These are phyloP conservation scores for Pseudevernia furfuracea DNA, from an alignment of 495 filamentous ascomycete species.

Conservation along the genomic window DNA sequence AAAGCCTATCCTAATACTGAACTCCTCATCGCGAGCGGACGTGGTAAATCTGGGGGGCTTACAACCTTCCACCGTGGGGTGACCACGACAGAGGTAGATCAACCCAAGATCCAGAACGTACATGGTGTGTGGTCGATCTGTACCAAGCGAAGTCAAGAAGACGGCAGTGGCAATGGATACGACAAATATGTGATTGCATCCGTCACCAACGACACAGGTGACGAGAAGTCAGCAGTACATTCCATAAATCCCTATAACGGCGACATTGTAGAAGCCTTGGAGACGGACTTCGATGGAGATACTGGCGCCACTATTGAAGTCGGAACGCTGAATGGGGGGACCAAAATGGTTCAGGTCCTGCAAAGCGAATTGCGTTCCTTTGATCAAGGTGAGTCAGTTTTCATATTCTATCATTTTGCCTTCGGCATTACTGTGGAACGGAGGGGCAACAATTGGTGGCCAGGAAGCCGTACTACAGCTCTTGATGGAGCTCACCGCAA, in stretches of 20 bases:
- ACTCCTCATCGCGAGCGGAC: slow-evolving; percentile 63
- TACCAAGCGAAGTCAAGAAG: slow-evolving; percentile 40
- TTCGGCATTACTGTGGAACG: neutral
- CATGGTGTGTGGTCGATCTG: slow-evolving; percentile 57
- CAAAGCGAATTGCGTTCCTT: slow-evolving; percentile 79
- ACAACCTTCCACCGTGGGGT: slow-evolving; percentile 69
- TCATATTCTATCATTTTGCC: slow-evolving; percentile 1
- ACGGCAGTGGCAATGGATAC: slow-evolving; percentile 39
- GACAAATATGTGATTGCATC: slow-evolving; percentile 66
- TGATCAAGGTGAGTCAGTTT: slow-evolving; percentile 61
- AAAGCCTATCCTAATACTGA: slow-evolving; percentile 52
- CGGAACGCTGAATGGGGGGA: slow-evolving; percentile 63
- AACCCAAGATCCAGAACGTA: slow-evolving; percentile 43
- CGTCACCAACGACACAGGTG: slow-evolving; percentile 47
- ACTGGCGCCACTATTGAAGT: slow-evolving; percentile 76
- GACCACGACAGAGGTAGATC: slow-evolving; percentile 54
- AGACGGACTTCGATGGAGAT: slow-evolving; percentile 83
- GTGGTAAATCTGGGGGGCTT: slow-evolving; percentile 59
- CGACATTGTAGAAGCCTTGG: slow-evolving; percentile 56
- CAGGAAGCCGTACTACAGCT: neutral
- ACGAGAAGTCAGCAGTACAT: slow-evolving; percentile 49
- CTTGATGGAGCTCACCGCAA: neutral
- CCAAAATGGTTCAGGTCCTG: slow-evolving; percentile 75
- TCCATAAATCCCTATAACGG: slow-evolving; percentile 50
- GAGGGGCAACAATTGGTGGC: neutral